Evolutionary conservation across 305 asterid species (phyloP), one percentile per base, ranked within the genome.

Genomic region (Fraxinus sp.): DNA sequence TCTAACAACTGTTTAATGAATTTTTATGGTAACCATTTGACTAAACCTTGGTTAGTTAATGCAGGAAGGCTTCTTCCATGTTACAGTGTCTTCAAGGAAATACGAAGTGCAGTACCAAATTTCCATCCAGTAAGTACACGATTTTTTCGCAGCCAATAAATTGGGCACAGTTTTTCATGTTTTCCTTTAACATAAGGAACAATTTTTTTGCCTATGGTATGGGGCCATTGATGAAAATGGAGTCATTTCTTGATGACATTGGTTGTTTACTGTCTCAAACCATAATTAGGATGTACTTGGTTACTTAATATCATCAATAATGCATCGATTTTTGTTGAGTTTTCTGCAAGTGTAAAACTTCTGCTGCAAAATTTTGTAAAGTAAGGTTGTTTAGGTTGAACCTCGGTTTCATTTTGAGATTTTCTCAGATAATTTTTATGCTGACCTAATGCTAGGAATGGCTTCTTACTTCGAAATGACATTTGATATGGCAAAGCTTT

Each of bases 11-110:
- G 36, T 26, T 26, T 8, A 66, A 36, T 26, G 74, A 66, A 9
- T 66, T 66, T 26, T 66, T 66, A 66, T 26, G 74, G 8, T 10
- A 66, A 62, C 35, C 14, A 2, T 66, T 66, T 10, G 32, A 33
- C 8, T 80, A 57, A 46, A 13, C 44, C 74, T 32, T 22, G 71
- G 71, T 59, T 80, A 39, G 68, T 66, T 85, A 49, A 11, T 87
- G 87, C 89, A 90, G 94, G 84, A 88, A 88, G 70, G 86, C 86
- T 14, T 84, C 91, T 20, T 52, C 82, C 64, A 78, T 76, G 87
- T 77, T 90, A 86, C 86, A 78, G 22, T 90, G 94, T 84, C 88
- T 91, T 74, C 79, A 83, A 78, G 87, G 84, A 36, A 89, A 66
- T 75, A 83, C 74, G 28, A 78, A 79, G 39, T 92, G 94, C 89